Evolutionary conservation across 208 protist genomes (phyloP), one percentile per base, ranked within the genome.

Genomic region (Leishmania braziliensis): DNA sequence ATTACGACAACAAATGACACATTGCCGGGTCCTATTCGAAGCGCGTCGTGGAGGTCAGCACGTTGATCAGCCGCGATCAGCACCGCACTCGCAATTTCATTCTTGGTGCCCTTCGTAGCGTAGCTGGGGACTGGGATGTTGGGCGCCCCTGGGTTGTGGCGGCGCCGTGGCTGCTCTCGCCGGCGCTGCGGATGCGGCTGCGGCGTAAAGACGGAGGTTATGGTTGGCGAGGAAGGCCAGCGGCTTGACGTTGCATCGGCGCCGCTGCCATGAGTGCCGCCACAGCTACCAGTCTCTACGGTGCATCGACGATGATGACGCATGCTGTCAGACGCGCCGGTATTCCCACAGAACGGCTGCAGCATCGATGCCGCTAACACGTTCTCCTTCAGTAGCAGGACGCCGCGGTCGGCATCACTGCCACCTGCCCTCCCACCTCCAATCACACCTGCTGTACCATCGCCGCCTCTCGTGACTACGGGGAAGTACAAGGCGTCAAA

Each of bases 1-100:
- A 97, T 90, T 70, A 87, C 92, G 23, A 94, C 89, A 50, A 95
- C 82, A 54, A 75, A 90, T 12, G 92, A 91, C 43, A 90, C 88
- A 63, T 84, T 79, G 70, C 91, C 91, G 4, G 82, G 76, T 6
- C 93, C 93, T 18, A 88, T 73, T 36, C 77, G 86, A 66, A 89
- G 80, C 1, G 79, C 70, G 56, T 70, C 51, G 46, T 83, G 82
- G 74, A 90, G 78, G 36, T 85, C 80, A 46, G 72, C 74, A 20
- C 75, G 65, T 58, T 76, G 69, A 36, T 83, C 81, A 36, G 74
- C 76, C 3, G 78, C 71, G 39, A 79, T 81, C 54, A 81, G 69
- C 12, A 81, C 84, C 12, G 88, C 79, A 23, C 71, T 81, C 10
- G 82, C 77, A 2, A 77, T 76, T 23, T 84, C 81, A 54, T 84